A percentile compares a stretch with the other conserved stretches of the same genome.
Conservation (phyloP, 805 yeast species). For the Kazachstania taianensis region DNA sequence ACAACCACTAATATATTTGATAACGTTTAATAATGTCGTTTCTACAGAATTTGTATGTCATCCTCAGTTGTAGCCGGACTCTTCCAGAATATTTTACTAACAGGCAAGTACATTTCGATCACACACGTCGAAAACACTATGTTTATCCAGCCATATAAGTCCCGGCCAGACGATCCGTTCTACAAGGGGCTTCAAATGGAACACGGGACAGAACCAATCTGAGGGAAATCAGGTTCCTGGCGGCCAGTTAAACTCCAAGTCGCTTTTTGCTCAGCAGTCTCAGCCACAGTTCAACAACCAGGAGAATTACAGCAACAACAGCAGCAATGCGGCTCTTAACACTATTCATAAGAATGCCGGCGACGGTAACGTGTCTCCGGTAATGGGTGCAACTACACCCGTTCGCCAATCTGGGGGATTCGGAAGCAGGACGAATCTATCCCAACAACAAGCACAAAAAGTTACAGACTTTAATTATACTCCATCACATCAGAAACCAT, state of each 20-base stretch:
- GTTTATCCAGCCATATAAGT: constrained; percentile 29
- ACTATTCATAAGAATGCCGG: background rate
- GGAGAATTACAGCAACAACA: background rate
- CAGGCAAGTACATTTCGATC: too few relatives aligned
- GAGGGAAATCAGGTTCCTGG: too few relatives aligned
- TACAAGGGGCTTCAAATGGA: constrained; percentile 38
- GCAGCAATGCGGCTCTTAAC: background rate
- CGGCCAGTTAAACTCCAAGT: background rate
- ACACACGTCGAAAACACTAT: too few relatives aligned
- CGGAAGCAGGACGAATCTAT: background rate
- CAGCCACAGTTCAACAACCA: too few relatives aligned
- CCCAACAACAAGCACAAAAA: constrained; percentile 6
- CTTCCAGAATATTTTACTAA: constrained; percentile 7
- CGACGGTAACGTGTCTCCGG: too few relatives aligned
- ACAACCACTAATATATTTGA: too few relatives aligned
- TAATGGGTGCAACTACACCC: constrained; percentile 7
- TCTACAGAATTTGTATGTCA: constrained; percentile 26
- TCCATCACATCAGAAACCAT: constrained; percentile 30
- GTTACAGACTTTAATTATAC: constrained; percentile 30
- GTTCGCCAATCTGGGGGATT: constrained; percentile 3
- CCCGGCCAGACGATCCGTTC: constrained; percentile 40
- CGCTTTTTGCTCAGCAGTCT: background rate
- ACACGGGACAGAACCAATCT: constrained; percentile 13
- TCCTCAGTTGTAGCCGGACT: too few relatives aligned
- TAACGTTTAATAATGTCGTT: constrained; percentile 16